Conservation (phyloP, 495 filamentous ascomycete genomes). For the Evernia prunastri region DNA sequence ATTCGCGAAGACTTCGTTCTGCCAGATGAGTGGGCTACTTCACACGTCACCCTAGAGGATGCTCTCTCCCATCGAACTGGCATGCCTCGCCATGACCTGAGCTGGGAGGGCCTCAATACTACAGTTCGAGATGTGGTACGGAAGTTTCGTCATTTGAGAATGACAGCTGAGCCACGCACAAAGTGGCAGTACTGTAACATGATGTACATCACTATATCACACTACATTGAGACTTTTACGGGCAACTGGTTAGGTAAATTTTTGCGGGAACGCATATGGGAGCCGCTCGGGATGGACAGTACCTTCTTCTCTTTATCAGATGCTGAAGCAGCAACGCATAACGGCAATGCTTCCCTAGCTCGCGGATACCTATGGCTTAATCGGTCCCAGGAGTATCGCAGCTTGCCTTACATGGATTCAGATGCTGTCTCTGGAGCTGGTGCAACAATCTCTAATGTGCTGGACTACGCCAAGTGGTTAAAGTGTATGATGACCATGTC, state of each 20-base stretch:
- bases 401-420: slow-evolving; percentile 27
- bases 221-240: slow-evolving; percentile 40
- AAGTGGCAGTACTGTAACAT: slow-evolving; percentile 47
- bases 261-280: slow-evolving; percentile 41
- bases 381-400: slow-evolving; percentile 18
- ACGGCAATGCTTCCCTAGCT: slow-evolving; percentile 20
- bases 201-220: slow-evolving; percentile 43
- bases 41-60: slow-evolving; percentile 47
- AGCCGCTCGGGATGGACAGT: slow-evolving; percentile 42
- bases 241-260: slow-evolving; percentile 39
- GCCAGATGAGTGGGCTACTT: slow-evolving; percentile 37
- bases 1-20: slow-evolving; percentile 52
- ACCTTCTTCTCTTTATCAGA: slow-evolving; percentile 44
- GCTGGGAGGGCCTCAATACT: slow-evolving; percentile 25
- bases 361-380: slow-evolving; percentile 30
- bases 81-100: slow-evolving; percentile 40
- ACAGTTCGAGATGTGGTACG: slow-evolving; percentile 33
- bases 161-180: slow-evolving; percentile 36
- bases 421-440: slow-evolving; percentile 43
- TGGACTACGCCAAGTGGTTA: slow-evolving; percentile 49
- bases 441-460: slow-evolving; percentile 43
- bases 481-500: slow-evolving; percentile 32
- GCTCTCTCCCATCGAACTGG: slow-evolving; percentile 46
- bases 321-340: slow-evolving; percentile 27
- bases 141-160: slow-evolving; percentile 39